Conservation (phyloP, 495 filamentous ascomycete genomes). For the Podospora conica region DNA sequence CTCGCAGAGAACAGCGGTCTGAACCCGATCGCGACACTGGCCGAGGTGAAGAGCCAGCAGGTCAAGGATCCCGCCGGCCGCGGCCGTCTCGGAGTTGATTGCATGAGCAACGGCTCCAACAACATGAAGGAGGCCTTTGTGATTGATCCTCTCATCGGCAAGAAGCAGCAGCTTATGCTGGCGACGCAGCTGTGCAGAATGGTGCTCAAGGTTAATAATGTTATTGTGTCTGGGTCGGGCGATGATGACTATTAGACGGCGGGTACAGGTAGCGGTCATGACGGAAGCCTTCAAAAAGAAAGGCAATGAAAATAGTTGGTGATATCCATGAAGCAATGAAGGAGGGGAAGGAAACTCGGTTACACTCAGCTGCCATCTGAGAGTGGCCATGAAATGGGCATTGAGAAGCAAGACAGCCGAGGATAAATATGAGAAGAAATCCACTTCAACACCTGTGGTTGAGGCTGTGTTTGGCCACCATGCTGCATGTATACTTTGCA, state of each 20-base stretch:
- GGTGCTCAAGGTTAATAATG: constrained; percentile 97
- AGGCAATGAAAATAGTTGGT: neutral
- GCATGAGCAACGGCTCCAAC: constrained; percentile 90
- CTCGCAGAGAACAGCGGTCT: constrained; percentile 95
- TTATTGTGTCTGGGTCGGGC: constrained; percentile 89
- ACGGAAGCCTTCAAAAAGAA: neutral
- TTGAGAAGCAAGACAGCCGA: neutral
- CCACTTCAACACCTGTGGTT: neutral
- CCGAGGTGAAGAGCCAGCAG: constrained; percentile 91
- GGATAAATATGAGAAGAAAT: neutral
- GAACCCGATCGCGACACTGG: constrained; percentile 91
- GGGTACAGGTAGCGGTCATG: neutral
- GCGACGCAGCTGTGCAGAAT: constrained; percentile 97
- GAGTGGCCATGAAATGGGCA: neutral
- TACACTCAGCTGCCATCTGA: neutral
- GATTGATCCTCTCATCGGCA: constrained; percentile 95
- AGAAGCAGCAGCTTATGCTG: constrained; percentile 90
- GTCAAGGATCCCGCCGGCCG: constrained; percentile 70
- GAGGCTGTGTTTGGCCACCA: too few species aligned
- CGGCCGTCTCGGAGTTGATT: constrained; percentile 83
- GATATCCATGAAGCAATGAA: constrained; percentile 2
- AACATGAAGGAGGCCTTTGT: constrained; percentile 97
- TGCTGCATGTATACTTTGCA: neutral
- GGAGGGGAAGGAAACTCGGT: neutral
- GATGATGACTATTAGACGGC: constrained; percentile 76